Conservation (phyloP, 768 basidiomycete species). For the Clavulina sp. region DNA sequence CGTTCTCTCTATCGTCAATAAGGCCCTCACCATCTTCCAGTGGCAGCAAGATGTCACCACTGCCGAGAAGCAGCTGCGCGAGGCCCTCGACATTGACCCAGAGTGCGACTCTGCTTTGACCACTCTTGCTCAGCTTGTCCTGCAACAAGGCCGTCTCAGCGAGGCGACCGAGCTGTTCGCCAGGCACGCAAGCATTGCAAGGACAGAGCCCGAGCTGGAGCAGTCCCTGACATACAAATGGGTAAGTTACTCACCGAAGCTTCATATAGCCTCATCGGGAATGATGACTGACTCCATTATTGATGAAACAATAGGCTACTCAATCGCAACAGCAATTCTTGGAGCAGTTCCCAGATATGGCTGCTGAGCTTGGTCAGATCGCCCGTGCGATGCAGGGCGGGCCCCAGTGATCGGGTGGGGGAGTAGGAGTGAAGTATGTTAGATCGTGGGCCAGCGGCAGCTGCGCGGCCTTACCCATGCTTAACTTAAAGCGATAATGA, state of each 20-base stretch:
- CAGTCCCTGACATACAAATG: slow-evolving; percentile 60
- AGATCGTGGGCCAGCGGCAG: no score
- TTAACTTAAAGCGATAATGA: no score
- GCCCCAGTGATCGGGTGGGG: no score
- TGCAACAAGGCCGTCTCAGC: slow-evolving; percentile 82
- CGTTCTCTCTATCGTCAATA: slow-evolving; percentile 90
- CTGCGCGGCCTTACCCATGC: no score
- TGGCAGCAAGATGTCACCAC: slow-evolving; percentile 78
- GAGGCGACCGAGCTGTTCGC: slow-evolving; percentile 77
- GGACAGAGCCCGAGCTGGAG: slow-evolving; percentile 75
- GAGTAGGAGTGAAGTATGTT: not conserved
- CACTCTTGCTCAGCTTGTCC: slow-evolving; percentile 78
- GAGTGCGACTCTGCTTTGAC: slow-evolving; percentile 96
- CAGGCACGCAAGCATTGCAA: slow-evolving; percentile 64
- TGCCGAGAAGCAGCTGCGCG: slow-evolving; percentile 70
- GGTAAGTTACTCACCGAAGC: slow-evolving; percentile 30
- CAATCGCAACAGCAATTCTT: slow-evolving; percentile 69
- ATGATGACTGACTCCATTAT: slow-evolving; percentile 1
- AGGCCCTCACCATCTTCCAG: slow-evolving; percentile 90
- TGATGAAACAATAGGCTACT: slow-evolving; percentile 44
- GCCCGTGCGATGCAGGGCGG: not conserved
- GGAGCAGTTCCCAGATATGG: slow-evolving; percentile 45
- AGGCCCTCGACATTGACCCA: slow-evolving; percentile 75
- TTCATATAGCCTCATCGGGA: not conserved
- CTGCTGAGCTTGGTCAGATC: not conserved